Conservation (phyloP, 1,139 yeast species). For the Hyphopichia buzzinii region DNA sequence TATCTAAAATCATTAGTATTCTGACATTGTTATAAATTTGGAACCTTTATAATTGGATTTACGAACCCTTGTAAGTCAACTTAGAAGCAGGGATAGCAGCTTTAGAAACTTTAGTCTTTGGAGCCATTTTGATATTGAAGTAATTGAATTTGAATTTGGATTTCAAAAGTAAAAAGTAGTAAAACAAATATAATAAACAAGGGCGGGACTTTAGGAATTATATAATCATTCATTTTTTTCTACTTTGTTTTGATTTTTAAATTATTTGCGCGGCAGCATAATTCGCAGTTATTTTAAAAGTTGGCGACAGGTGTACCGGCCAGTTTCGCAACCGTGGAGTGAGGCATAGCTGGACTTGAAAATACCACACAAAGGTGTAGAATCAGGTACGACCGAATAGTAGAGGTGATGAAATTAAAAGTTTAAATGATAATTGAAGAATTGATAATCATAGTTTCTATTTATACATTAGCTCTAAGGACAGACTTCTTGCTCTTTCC, state of each 20-base stretch:
- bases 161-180: constrained; percentile 2
- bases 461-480: too few species aligned
- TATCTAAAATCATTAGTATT: constrained; percentile 43
- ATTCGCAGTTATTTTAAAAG: neutral
- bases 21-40: neutral
- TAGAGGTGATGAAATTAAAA: too few species aligned
- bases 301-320: neutral
- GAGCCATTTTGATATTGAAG: constrained; percentile 24
- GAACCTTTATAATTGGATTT: neutral
- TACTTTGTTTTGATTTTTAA: constrained; percentile 3
- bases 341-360: too few species aligned
- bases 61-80: constrained; percentile 53
- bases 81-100: constrained; percentile 34
- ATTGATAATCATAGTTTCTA: too few species aligned
- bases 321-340: neutral
- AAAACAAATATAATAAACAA: constrained; percentile 6
- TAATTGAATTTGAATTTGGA: constrained; percentile 4
- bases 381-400: too few species aligned
- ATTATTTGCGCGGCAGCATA: neutral
- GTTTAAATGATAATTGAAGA: too few species aligned
- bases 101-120: constrained; percentile 23
- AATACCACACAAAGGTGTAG: too few species aligned
- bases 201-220: constrained; percentile 6
- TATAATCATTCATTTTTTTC: constrained; percentile 1
- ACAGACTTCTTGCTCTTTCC: constrained; percentile 79